Percentiles rank a stretch among this genome's conserved stretches.
phyloP scores from a whole-genome alignment of 108 stramenopile species.

The Nitzschia inconspicua region DNA sequence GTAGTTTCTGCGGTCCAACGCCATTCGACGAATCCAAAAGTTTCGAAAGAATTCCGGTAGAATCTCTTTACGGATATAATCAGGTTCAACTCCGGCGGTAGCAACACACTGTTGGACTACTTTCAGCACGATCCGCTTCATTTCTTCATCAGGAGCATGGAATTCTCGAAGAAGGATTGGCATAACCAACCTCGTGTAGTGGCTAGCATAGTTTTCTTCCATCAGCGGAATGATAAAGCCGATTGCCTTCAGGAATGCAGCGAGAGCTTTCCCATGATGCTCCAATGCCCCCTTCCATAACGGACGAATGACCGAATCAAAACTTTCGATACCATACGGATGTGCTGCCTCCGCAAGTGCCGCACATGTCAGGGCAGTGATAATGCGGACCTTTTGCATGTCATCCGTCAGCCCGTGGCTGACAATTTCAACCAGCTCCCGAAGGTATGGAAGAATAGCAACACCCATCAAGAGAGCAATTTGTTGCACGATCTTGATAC shows the following conservation, averaged over 20 bases:
- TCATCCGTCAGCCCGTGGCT: slow-evolving; percentile 96
- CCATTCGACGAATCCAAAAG: slow-evolving; percentile 99
- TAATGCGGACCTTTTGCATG: slow-evolving; percentile 95
- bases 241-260: slow-evolving; percentile 98
- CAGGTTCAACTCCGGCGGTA: slow-evolving; percentile 96
- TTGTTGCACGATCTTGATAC: slow-evolving; percentile 99
- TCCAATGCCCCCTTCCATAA: slow-evolving; percentile 98
- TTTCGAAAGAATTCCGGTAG: slow-evolving; percentile 96
- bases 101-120: slow-evolving; percentile 99
- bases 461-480: slow-evolving; percentile 98
- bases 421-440: slow-evolving; percentile 95
- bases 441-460: slow-evolving; percentile 95
- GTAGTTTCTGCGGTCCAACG: slow-evolving; percentile 95
- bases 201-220: slow-evolving; percentile 99
- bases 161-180: slow-evolving; percentile 97
- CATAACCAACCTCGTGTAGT: slow-evolving; percentile 98
- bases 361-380: slow-evolving; percentile 94
- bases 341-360: slow-evolving; percentile 97
- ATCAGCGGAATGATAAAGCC: slow-evolving; percentile 98
- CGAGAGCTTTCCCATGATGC: slow-evolving; percentile 96
- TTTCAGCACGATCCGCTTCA: slow-evolving; percentile 98
- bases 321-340: slow-evolving; percentile 99
- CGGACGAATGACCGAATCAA: slow-evolving; percentile 96
- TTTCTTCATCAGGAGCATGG: slow-evolving; percentile 93
- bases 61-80: slow-evolving; percentile 95